phyloP scores from a whole-genome alignment of 768 basidiomycete genomes.

The Clathrus columnatus region DNA sequence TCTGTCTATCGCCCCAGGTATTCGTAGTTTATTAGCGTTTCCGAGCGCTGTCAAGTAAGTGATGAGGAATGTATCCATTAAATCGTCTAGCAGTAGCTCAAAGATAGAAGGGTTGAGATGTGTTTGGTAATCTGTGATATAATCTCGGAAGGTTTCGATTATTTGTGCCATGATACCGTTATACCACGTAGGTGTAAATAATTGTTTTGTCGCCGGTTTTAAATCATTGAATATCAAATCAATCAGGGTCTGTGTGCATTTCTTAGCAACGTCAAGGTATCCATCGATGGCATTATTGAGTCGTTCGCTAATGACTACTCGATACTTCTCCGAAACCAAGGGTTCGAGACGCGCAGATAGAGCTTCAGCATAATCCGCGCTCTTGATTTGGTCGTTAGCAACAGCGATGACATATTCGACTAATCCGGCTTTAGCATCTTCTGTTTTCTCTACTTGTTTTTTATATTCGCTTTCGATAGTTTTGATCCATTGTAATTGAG shows the following conservation, averaged over 20 bases:
- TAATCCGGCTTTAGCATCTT: slow-evolving; percentile 78
- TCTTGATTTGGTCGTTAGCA: slow-evolving; percentile 96
- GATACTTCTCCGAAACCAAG: slow-evolving; percentile 89
- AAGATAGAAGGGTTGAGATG: slow-evolving; percentile 87
- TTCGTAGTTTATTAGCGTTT: slow-evolving; percentile 74
- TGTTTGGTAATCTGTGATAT: slow-evolving; percentile 89
- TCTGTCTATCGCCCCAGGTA: slow-evolving; percentile 76
- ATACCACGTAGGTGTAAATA: slow-evolving; percentile 87
- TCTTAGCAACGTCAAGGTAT: slow-evolving; percentile 96
- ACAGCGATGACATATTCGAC: slow-evolving; percentile 95
- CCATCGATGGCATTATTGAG: slow-evolving; percentile 97
- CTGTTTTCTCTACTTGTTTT: slow-evolving; percentile 80
- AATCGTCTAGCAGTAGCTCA: slow-evolving; percentile 86
- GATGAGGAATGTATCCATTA: slow-evolving; percentile 85
- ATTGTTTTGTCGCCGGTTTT: slow-evolving; percentile 71
- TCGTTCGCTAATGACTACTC: slow-evolving; percentile 68
- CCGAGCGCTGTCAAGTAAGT: slow-evolving; percentile 83
- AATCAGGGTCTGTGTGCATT: slow-evolving; percentile 90
- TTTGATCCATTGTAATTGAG: slow-evolving; percentile 83
- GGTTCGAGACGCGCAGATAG: slow-evolving; percentile 80
- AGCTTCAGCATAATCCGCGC: slow-evolving; percentile 87
- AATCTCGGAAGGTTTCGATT: slow-evolving; percentile 92
- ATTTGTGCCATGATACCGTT: slow-evolving; percentile 82
- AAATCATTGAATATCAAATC: slow-evolving; percentile 93
- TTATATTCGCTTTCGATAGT: slow-evolving; percentile 78